phyloP scores from a whole-genome alignment of 2,329 filamentous ascomycete genomes.

The Tolypocladium inflatum region DNA sequence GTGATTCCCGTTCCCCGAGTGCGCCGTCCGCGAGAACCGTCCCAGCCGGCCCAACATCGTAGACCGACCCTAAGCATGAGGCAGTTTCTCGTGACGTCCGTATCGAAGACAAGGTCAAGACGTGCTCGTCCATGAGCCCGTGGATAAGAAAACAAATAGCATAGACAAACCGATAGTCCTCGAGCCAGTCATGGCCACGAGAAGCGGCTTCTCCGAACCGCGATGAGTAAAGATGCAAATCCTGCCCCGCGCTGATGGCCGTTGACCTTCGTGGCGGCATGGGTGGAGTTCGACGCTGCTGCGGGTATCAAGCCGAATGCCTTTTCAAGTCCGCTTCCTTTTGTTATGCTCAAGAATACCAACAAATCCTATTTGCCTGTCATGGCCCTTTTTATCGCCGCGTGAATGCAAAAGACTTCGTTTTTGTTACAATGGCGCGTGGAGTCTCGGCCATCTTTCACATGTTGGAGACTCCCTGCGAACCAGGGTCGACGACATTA shows the following conservation, averaged over 20 bases:
- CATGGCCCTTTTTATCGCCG: neutral
- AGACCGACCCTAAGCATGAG: neutral
- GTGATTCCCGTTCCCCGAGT: neutral
- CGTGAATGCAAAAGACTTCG: neutral
- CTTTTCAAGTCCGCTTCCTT: neutral
- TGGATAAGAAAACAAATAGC: neutral
- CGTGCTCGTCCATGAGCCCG: neutral
- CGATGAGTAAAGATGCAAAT: neutral
- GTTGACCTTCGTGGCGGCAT: neutral
- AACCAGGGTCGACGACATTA: constrained; percentile 53
- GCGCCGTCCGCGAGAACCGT: neutral
- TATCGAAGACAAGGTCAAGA: neutral
- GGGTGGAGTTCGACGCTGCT: neutral
- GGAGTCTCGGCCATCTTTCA: constrained; percentile 8
- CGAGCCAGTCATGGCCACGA: neutral
- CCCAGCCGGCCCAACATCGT: neutral
- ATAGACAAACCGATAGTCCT: neutral
- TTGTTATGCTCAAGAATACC: neutral
- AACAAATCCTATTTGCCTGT: neutral
- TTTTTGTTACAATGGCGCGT: neutral
- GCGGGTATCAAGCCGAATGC: neutral
- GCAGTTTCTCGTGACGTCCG: neutral
- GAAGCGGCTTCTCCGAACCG: neutral
- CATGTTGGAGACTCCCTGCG: constrained; percentile 24
- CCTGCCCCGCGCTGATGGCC: neutral